phyloP scores from a whole-genome alignment of 2,329 filamentous ascomycete species.

The Apiospora aurea region DNA sequence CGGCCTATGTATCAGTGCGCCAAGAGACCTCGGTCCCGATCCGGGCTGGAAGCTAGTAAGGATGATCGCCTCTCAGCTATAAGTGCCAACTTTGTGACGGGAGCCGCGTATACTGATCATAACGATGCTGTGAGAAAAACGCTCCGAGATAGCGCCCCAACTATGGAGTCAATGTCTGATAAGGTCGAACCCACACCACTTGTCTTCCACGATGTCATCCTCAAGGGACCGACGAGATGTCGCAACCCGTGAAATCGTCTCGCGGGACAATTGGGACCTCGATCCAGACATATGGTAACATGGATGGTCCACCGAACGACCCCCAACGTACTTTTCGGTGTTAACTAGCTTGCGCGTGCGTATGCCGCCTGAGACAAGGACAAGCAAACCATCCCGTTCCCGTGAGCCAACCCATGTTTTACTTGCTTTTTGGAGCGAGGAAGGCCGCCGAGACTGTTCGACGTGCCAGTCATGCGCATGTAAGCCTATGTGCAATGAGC shows the following conservation, averaged over 20 bases:
- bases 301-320: not conserved
- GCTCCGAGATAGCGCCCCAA: not conserved
- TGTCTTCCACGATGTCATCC: not conserved
- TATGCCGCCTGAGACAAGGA: not conserved
- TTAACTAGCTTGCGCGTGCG: not conserved
- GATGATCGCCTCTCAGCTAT: too few relatives aligned
- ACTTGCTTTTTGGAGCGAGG: not conserved
- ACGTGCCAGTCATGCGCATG: not conserved
- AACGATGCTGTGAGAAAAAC: not conserved
- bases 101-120: too few relatives aligned
- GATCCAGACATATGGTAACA: not conserved
- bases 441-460: not conserved
- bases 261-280: not conserved
- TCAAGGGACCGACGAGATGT: not conserved
- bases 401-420: not conserved
- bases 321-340: not conserved
- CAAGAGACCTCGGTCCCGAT: not conserved
- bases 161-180: not conserved
- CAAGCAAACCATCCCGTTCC: not conserved
- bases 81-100: not conserved
- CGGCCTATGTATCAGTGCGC: conserved; percentile 8
- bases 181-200: not conserved
- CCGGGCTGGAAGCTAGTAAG: not conserved
- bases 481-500: not conserved
- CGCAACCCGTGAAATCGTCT: not conserved